These are phyloP conservation scores for Escallonia herrerae DNA, from an alignment of 129 eudicot species.

Conservation along the genomic window DNA sequence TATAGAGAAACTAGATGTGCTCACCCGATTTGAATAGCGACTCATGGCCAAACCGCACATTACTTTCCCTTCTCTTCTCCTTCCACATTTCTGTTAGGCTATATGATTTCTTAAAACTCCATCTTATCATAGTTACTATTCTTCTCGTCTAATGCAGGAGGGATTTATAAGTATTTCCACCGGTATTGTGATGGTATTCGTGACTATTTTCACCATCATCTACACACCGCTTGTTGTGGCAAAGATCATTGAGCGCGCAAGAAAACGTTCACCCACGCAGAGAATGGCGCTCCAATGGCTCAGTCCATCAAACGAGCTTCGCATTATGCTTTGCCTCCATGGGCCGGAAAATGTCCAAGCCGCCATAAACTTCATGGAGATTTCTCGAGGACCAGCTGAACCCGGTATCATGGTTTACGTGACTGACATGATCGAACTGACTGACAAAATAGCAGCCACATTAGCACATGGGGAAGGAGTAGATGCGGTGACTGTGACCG, in stretches of 20 bases:
- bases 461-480: conserved; percentile 49
- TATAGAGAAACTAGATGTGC: no score
- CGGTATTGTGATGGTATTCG: conserved; percentile 47
- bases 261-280: conserved; percentile 67
- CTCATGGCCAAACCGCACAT: no score
- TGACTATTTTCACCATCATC: conserved; percentile 48
- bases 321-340: conserved; percentile 55
- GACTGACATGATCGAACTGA: conserved; percentile 75
- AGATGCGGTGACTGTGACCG: conserved; percentile 55
- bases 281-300: conserved; percentile 88
- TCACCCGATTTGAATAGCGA: no score
- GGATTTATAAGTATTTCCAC: conserved; percentile 37
- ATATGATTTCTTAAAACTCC: no score
- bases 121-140: not conserved
- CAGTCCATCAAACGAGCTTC: conserved; percentile 46
- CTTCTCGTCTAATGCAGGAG: conserved; percentile 28
- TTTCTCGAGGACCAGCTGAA: conserved; percentile 50
- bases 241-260: conserved; percentile 65
- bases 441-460: conserved; percentile 54
- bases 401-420: conserved; percentile 65
- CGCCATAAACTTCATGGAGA: conserved; percentile 64
- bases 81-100: not conserved
- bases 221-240: conserved; percentile 59
- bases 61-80: not conserved
- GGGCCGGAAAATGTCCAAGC: conserved; percentile 50